A percentile compares a stretch with the other conserved stretches of the same genome.
These are phyloP conservation scores for Calonectria leucothoes DNA, from an alignment of 2,329 filamentous ascomycete genomes.

Conservation along the genomic window DNA sequence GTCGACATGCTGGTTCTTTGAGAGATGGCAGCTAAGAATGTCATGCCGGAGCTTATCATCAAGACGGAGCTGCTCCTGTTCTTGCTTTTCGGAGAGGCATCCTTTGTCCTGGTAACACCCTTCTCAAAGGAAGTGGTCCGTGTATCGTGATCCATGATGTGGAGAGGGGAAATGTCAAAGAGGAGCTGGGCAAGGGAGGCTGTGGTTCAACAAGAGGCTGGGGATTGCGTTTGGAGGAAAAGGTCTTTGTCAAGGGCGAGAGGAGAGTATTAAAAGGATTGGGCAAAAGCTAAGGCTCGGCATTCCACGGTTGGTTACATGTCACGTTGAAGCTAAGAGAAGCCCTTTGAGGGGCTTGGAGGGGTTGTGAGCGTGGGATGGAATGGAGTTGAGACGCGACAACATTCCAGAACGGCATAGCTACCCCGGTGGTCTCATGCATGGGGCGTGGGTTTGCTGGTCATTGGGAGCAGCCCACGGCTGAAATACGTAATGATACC, in stretches of 20 bases:
- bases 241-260: conserved; percentile 33
- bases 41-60: conserved; percentile 44
- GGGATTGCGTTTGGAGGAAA: background rate
- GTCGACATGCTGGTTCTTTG: conserved; percentile 32
- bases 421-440: conserved; percentile 34
- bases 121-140: conserved; percentile 42
- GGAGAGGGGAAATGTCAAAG: background rate
- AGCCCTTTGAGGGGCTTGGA: conserved; percentile 31
- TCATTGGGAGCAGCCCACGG: conserved; percentile 32
- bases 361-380: conserved; percentile 39
- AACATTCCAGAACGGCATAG: conserved; percentile 43
- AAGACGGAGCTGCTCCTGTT: conserved; percentile 39
- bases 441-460: conserved; percentile 36
- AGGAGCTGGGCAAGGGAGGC: background rate
- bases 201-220: conserved; percentile 2
- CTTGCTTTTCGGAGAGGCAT: conserved; percentile 36
- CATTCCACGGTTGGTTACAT: conserved; percentile 30
- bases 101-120: conserved; percentile 39
- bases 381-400: conserved; percentile 39
- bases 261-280: conserved; percentile 38
- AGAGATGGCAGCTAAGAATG: conserved; percentile 41
- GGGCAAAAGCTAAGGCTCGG: conserved; percentile 15
- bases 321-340: conserved; percentile 28
- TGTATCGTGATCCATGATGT: conserved; percentile 37
- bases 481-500: conserved; percentile 41